Evolutionary conservation across 2,329 filamentous ascomycete species (phyloP), one percentile per base, ranked within the genome.

Genomic region (Monosporascus cannonballus): DNA sequence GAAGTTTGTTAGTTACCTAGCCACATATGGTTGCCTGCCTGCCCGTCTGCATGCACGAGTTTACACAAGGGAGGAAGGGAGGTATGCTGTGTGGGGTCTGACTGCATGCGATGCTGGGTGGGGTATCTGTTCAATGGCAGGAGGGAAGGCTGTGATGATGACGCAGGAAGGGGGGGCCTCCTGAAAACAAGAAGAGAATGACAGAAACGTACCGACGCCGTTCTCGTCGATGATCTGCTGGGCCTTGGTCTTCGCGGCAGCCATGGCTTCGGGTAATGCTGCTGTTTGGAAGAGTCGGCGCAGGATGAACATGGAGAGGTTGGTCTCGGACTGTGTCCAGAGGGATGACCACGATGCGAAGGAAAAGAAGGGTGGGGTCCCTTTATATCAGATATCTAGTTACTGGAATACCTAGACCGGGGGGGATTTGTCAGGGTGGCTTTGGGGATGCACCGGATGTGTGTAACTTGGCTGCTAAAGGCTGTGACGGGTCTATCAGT

Each of bases 171-270:
- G 22, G 36, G 41, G 56, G 47, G 38, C 47, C 24, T 37, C 52
- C 22, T 22, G 41, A 45, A 14, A 20, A 36, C 9, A 20, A 38
- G 6, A 25, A 30, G 17, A n/a, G 20, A 38, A 38, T 22, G 42
- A 25, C 36, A 22, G 7, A 7, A 22, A 76, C 85, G 51, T 78
- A 90, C 87, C 86, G 71, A 96, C 91, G 64, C 84, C 75, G 76
- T 96, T 94, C 68, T 92, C 85, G 73, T 94, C 84, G 72, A 97
- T 96, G 75, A 96, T 85, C 67, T 78, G 72, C 73, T 96, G 84
- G 56, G 89, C 89, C 74, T 95, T 95, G 59, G 81, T 79, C 75
- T 89, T 90, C 67, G 90, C 89, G 69, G 87, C 83, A 67, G 89
- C 85, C 89, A 96, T 95, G 65, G 75, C 81, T 74, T 81, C 78